These are phyloP conservation scores for Pinus taeda DNA, from an alignment of 75 land plant species.

Conservation along the genomic window DNA sequence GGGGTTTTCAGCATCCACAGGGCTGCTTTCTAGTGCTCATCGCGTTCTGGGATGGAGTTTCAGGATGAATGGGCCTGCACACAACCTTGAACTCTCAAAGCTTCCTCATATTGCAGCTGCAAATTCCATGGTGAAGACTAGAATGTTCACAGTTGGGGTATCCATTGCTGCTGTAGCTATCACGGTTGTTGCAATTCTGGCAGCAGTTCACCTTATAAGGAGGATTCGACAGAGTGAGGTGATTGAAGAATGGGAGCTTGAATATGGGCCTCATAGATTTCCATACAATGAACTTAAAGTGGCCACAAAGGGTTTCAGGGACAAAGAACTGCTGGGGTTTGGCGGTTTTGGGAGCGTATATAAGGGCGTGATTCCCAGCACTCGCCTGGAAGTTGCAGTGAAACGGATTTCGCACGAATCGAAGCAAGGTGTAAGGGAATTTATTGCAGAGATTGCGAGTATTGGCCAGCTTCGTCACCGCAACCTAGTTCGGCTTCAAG, in stretches of 20 bases:
- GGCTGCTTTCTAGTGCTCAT: conserved; percentile 21
- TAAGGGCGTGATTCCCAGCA: conserved; percentile 21
- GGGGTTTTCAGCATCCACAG: conserved; percentile 42
- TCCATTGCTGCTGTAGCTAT: not conserved
- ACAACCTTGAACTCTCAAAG: conserved; percentile 7
- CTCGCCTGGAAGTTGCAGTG: conserved; percentile 47
- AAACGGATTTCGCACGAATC: conserved; percentile 50
- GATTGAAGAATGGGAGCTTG: conserved; percentile 22
- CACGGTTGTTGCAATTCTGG: not conserved
- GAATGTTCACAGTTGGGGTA: not conserved
- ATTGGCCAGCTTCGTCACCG: conserved; percentile 61
- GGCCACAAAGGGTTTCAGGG: conserved; percentile 33
- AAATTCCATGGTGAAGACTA: too few relatives aligned
- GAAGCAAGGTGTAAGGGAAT: conserved; percentile 51
- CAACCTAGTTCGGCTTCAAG: conserved; percentile 56
- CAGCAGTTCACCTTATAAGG: too few relatives aligned
- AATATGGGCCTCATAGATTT: conserved; percentile 18
- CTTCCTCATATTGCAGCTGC: conserved; percentile 4
- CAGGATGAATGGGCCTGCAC: conserved; percentile 14
- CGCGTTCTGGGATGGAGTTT: conserved; percentile 32
- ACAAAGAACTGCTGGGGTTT: conserved; percentile 23
- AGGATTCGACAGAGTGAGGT: not conserved
- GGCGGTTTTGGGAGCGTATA: conserved; percentile 55
- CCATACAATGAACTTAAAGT: conserved; percentile 27
- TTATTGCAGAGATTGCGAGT: conserved; percentile 64